Base-by-base conservation (phyloP, 1,284 basidiomycete genomes). In the Ganoderma multipileum region DNA sequence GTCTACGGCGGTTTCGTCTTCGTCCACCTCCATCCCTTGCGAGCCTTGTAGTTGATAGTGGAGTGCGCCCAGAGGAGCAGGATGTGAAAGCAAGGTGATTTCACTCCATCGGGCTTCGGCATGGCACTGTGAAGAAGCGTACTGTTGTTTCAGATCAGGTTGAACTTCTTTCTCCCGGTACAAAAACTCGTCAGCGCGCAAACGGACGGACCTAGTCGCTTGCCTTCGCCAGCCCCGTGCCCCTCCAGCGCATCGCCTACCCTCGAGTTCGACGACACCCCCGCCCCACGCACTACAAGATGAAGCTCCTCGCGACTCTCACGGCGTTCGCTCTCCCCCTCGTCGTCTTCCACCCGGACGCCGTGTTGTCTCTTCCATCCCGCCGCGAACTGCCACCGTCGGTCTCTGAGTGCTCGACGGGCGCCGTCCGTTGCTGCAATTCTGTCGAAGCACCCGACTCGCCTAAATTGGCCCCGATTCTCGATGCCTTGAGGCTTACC, bases 351-450 rank as follows among this genome's bases (percentile, higher is more conserved):
- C 30, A 66, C 47, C n/a, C 61, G 33, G 64, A 50, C 62, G 30
- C 63, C n/a, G 71, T 38, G 26, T 58, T 68, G 16, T 55, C 65
- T 66, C 26, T 61, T 7, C 65, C 71, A 30, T 66, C 70, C 28
- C 44, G 38, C 41, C 58, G 52, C 7, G 39, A 33, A 5, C 8
- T 12, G 16, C 33, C n/a, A n/a, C n/a, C 58, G 14, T 23, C 66
- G 5, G 30, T 20, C 61, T 68, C 71, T 26, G n/a, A 70, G 42
- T 76, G 75, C 70, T 61, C 66, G 57, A 72, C 72, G 12, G 73
- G 74, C 66, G 26, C 67, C 38, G 36, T 71, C 20, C 70, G 69
- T 58, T 76, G 75, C 71, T 76, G 75, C 71, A 65, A 75, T 64
- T 50, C 61, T 11, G 64, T 73, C 28, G 71, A 75, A 63, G 57